phyloP scores from a whole-genome alignment of 1,284 basidiomycete species.

The Vanrija humicola region DNA sequence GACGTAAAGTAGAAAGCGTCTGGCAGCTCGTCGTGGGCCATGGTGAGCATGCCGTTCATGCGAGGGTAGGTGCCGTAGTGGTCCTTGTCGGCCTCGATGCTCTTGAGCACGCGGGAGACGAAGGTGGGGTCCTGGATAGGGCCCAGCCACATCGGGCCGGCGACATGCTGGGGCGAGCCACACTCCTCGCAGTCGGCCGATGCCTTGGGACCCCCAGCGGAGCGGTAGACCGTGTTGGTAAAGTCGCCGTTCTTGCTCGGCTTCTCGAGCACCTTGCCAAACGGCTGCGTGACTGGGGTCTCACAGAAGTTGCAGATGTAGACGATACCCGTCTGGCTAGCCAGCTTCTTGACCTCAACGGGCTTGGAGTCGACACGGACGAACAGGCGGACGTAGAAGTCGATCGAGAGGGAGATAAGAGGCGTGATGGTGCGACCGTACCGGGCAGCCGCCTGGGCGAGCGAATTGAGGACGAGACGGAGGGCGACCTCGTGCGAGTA shows the following conservation, averaged over 20 bases:
- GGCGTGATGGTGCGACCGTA: slow-evolving; percentile 92
- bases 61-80: slow-evolving; percentile 75
- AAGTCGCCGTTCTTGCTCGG: slow-evolving; percentile 50
- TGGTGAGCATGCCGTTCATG: slow-evolving; percentile 92
- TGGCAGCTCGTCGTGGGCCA: slow-evolving; percentile 81
- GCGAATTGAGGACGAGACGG: slow-evolving; percentile 77
- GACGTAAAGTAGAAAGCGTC: slow-evolving; percentile 90
- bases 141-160: slow-evolving; percentile 96
- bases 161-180: slow-evolving; percentile 69
- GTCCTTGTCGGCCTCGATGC: slow-evolving; percentile 57
- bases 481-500: slow-evolving; percentile 91
- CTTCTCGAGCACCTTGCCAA: slow-evolving; percentile 66
- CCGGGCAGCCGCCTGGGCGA: slow-evolving; percentile 80
- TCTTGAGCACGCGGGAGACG: slow-evolving; percentile 67
- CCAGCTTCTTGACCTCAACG: slow-evolving; percentile 78
- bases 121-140: slow-evolving; percentile 77
- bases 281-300: slow-evolving; percentile 69
- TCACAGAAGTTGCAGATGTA: slow-evolving; percentile 81
- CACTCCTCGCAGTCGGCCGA: slow-evolving; percentile 74
- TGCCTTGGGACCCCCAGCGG: slow-evolving; percentile 62
- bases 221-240: slow-evolving; percentile 64
- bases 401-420: slow-evolving; percentile 88
- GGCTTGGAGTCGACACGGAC: slow-evolving; percentile 72
- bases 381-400: slow-evolving; percentile 95
- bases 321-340: slow-evolving; percentile 61